Evolutionary conservation across 2,329 filamentous ascomycete species (phyloP).

Genomic region (Talaromyces sp.): DNA sequence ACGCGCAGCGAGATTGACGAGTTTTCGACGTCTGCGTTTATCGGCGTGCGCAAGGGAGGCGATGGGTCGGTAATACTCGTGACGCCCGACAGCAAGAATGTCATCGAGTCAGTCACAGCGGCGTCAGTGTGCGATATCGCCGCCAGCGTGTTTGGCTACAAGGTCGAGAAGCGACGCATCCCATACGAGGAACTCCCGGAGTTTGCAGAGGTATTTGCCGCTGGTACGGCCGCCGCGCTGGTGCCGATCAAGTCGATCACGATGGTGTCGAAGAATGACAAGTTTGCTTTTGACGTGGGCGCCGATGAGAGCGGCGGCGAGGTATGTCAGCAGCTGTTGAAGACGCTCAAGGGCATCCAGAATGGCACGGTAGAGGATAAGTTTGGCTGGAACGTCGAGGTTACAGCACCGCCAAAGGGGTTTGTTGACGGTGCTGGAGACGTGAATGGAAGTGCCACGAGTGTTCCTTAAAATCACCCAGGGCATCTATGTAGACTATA

Average conservation of each 20-base stretch:
- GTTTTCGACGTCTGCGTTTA: constrained; percentile 91
- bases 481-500: background rate
- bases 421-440: constrained; percentile 17
- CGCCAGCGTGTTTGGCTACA: constrained; percentile 68
- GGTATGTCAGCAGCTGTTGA: constrained; percentile 66
- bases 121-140: constrained; percentile 74
- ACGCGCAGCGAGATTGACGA: constrained; percentile 84
- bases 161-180: constrained; percentile 66
- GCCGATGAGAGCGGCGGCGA: constrained; percentile 44
- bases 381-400: constrained; percentile 62
- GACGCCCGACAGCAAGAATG: constrained; percentile 80
- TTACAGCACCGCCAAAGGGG: constrained; percentile 30
- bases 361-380: constrained; percentile 70
- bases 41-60: constrained; percentile 62
- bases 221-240: constrained; percentile 83
- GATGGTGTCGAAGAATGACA: constrained; percentile 54
- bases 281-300: constrained; percentile 49
- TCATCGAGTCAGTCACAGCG: constrained; percentile 82
- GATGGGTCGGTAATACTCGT: constrained; percentile 62
- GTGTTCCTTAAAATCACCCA: constrained; percentile 20
- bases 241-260: constrained; percentile 92
- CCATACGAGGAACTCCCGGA: constrained; percentile 56
- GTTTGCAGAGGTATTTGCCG: constrained; percentile 81
- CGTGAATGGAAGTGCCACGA: constrained; percentile 15
- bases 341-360: constrained; percentile 79